Evolutionary conservation across 164 flowering plant species (phyloP), one percentile per base, ranked within the genome.

Genomic region (Protea cynaroides): DNA sequence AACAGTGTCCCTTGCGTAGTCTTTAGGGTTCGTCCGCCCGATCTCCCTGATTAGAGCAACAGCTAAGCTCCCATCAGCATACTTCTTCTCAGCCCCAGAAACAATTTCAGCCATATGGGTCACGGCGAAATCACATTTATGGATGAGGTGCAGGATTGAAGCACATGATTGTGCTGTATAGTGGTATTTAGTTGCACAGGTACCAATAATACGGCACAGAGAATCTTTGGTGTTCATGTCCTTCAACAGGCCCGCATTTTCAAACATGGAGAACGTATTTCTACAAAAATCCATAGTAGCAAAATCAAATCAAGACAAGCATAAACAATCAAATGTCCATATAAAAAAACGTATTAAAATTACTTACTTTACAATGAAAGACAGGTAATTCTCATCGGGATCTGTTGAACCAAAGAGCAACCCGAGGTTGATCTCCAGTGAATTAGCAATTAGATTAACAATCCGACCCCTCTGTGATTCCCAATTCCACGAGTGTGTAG

Each of bases 401-500:
- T 86, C 87, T 4, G 92, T 69, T 21, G 96, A 85, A 21, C 97
- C 97, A 83, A 89, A 95, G 46, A 95, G 89, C 84, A 88, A 75
- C 1, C 71, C 56, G 8, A 95, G 92, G 76, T 95, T 88, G 75
- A 87, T 78, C 74, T 95, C 99, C 15, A 95, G 69, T 13, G 99
- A 91, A 66, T 83, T 95, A 29, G 99, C 94, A 64, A 92, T 79
- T 72, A 89, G 49, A 62, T 70, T 83, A 53, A 91, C 72, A 56
- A 91, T 83, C 55, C 94, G 75, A 18, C 83, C 82, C 72, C 99
- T 80, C 64, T 89, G 99, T 1, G 72, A 40, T 25, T 95, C 97
- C 97, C 96, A 95, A 64, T 87, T 88, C 96, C 94, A 95, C 38
- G 92, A 80, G 52, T 79, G 79, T 12, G 78, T 49, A 10, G 68